Evolutionary conservation across 1,139 yeast species (phyloP).

Genomic region (Debaryomyces fabryi): DNA sequence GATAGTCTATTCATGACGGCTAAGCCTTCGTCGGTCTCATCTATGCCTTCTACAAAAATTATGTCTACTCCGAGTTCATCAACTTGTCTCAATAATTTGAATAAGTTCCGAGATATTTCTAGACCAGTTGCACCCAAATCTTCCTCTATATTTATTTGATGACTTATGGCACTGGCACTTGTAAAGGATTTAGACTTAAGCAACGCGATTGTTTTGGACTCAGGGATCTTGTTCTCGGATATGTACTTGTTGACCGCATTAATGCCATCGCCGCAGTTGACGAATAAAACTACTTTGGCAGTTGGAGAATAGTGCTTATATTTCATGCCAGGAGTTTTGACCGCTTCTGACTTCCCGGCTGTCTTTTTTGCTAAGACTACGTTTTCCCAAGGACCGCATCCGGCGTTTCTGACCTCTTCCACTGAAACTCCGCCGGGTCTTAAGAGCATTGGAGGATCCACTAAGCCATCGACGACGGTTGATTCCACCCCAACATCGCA

Average conservation of each 20-base stretch:
- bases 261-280: conserved; percentile 50
- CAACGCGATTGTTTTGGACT: conserved; percentile 45
- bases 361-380: conserved; percentile 66
- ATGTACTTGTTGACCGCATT: conserved; percentile 32
- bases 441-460: conserved; percentile 79
- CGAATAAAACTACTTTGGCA: conserved; percentile 77
- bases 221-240: conserved; percentile 16
- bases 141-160: conserved; percentile 35
- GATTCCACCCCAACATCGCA: conserved; percentile 93
- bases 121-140: conserved; percentile 60
- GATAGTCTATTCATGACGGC: conserved; percentile 91
- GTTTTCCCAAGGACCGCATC: conserved; percentile 67
- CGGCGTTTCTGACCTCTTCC: conserved; percentile 66
- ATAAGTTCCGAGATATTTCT: conserved; percentile 74
- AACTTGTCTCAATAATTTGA: conserved; percentile 68
- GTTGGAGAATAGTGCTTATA: conserved; percentile 93
- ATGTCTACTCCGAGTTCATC: conserved; percentile 65
- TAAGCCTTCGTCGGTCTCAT: conserved; percentile 74
- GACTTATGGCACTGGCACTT: conserved; percentile 22
- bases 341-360: conserved; percentile 69
- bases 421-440: conserved; percentile 93
- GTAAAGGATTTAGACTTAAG: conserved; percentile 44
- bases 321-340: conserved; percentile 97
- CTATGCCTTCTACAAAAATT: conserved; percentile 76
- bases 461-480: conserved; percentile 89